A percentile compares a stretch with the other conserved stretches of the same genome.
These are phyloP conservation scores for Microthyrium microscopicum DNA, from an alignment of 2,329 filamentous ascomycete species.

Conservation along the genomic window DNA sequence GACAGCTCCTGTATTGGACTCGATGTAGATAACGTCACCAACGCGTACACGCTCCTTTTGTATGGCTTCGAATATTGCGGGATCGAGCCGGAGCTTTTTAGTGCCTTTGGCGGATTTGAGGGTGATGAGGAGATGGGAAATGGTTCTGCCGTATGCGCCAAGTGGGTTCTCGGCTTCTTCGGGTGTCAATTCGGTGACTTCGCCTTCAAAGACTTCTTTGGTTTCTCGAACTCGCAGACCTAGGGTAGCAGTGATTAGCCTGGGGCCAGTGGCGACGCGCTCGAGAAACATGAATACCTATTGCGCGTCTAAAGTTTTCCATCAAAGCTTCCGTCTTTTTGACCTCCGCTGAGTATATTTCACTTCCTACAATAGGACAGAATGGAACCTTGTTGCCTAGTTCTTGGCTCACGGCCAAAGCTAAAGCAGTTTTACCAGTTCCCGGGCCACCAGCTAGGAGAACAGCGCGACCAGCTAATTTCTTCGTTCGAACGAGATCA, in stretches of 20 bases:
- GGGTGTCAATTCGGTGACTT: constrained; percentile 92
- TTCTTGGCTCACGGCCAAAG: constrained; percentile 89
- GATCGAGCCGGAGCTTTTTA: constrained; percentile 92
- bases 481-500: constrained; percentile 87
- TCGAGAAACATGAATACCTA: constrained; percentile 38
- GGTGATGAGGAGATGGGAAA: constrained; percentile 86
- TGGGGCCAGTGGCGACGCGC: neutral
- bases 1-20: constrained; percentile 95
- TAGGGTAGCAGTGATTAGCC: constrained; percentile 12
- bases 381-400: constrained; percentile 96
- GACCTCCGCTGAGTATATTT: constrained; percentile 94
- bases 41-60: constrained; percentile 95
- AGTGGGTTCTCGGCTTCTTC: constrained; percentile 97
- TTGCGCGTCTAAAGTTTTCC: constrained; percentile 97
- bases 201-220: constrained; percentile 97
- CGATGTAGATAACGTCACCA: constrained; percentile 97
- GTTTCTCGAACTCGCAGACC: constrained; percentile 88
- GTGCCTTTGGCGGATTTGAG: constrained; percentile 91
- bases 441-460: constrained; percentile 86
- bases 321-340: constrained; percentile 99
- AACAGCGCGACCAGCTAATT: constrained; percentile 92
- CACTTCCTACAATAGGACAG: constrained; percentile 93
- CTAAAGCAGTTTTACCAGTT: constrained; percentile 92
- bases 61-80: constrained; percentile 97
- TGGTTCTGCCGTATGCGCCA: constrained; percentile 92